Base-by-base conservation (phyloP, 2,329 filamentous ascomycete species). In the Calonectria pseudoreteaudii region DNA sequence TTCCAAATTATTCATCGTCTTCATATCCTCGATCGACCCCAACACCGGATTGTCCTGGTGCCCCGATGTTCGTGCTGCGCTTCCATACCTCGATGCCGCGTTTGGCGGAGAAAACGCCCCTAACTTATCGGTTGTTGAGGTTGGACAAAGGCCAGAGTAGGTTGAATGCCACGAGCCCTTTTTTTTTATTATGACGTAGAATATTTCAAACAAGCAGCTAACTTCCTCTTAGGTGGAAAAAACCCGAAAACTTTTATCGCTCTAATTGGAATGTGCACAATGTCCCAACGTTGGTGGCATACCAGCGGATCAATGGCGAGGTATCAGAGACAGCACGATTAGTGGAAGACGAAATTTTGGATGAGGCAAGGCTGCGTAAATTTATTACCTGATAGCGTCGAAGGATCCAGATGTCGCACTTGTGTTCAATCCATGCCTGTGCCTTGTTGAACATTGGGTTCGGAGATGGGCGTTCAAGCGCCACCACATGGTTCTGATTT, bases 71-170 rank as follows among this genome's bases (percentile, higher is more conserved):
- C 44, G 47, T 8, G 47, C 64, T n/a, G 64, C 64, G 31, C 31
- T 66, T 28, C 64, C 64, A 20, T 66, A 52, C 11, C 28, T 66
- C 14, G 44, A 52, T 20, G 31, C 64, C 10, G 47, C 30, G n/a
- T 66, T 66, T 50, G 28, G n/a, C 20, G 44, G 44, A 34, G 30
- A 52, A 2, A 20, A 52, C 13, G 41, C 47, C 14, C 64, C 41
- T 5, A 52, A 52, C 3, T 20, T 66, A 28, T n/a, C 28, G 14
- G 26, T 66, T n/a, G 47, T 66, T 1, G 64, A 66, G n/a, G 64
- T 66, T 38, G 44, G 64, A 38, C 64, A 66, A 20, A 66, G 64
- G 50, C 64, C 44, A 28, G 64, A 50, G 64, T 66, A 66, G 13
- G 64, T 66, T 52, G 34, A 41, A 62, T 26, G 23, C 34, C 16